Evolutionary conservation across 2,329 filamentous ascomycete species (phyloP), one percentile per base, ranked within the genome.

Genomic region (Claviceps sorghi): DNA sequence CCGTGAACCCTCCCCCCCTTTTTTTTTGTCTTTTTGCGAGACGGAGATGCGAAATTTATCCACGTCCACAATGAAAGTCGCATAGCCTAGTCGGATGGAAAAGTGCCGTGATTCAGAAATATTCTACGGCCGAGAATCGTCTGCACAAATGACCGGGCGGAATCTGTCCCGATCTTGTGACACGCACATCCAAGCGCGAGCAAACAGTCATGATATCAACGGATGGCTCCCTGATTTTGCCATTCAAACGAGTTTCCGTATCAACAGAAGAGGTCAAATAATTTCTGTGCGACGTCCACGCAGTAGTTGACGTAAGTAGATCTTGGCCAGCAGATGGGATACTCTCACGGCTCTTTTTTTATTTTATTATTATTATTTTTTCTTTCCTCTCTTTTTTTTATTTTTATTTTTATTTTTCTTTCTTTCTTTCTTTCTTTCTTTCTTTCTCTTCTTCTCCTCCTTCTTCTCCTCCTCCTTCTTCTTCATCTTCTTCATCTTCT

Each of bases 161-260:
- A 30, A 32, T 43, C 34, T 42, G 29, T 43, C n/a, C 48, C 3
- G 13, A 21, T 19, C n/a, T 34, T 26, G 40, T n/a, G 34, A 44
- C 49, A 50, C 19, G 29, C 29, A 26, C 26, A 32, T 44, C n/a
- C 29, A 50, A 50, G 29, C 38, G 29, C 40, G 13, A 44, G 49
- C 49, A 50, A 50, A 50, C 49, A 50, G 26, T 50, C n/a, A 43
- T 21, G 40, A 50, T 15, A 40, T 19, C 17, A 34, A 44, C 19
- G 19, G 29, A 48, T n/a, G 34, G 22, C 22, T 41, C 22, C 13
- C 13, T 21, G 36, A n/a, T 22, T 2, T 22, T 44, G 41, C 4
- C 10, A 32, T 36, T 29, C 40, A 44, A 50, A 41, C 29, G 40
- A 6, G 11, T 26, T 44, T 4, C 34, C 34, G 36, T 26, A 21